Base-by-base conservation (phyloP, 371 early-diverging fungal species). In the Chytridium lagenaria region DNA sequence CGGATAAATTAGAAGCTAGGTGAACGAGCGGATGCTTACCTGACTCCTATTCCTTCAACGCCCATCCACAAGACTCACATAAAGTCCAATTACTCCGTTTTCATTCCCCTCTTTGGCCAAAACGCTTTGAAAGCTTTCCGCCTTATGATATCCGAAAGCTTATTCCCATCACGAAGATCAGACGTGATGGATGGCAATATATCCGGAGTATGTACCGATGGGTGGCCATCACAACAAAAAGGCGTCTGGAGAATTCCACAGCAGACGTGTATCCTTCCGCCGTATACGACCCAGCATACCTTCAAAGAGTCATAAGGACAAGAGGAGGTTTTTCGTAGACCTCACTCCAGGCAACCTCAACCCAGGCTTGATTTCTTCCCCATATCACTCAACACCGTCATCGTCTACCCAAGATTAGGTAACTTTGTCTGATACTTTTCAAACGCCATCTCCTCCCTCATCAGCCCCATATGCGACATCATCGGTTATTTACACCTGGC, bases 61-160 rank as follows among this genome's bases (percentile, higher is more conserved):
- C 89, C 74, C 74, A 67, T 89, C 88, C 38, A 91, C 77, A n/a
- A 91, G 75, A 2, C 82, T 71, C 34, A 89, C 51, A 81, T 87
- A 91, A 7, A 68, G 34, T 51, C 79, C 75, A 31, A 91, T 74
- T 12, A 84, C 76, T 16, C 64, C n/a, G n/a, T n/a, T 59, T 40
- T 70, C 33, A 55, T 10, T 30, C 30, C 10, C n/a, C 55, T 26
- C 40, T 3, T 36, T 38, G 2, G 49, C 67, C 52, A 49, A 66
- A 26, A 63, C 22, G 7, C 16, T 22, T 57, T 61, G 55, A 7
- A 76, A 65, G 50, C 51, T 51, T 37, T 61, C 67, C 78, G 64
- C 0, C 70, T 76, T 19, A 77, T n/a, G 23, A 66, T 31, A 44
- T 82, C 79, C 26, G 51, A 19, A 34, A 78, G 66, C 38, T 39